Evolutionary conservation across 2,329 filamentous ascomycete species (phyloP).

Genomic region (Aspergillus arachidicola): DNA sequence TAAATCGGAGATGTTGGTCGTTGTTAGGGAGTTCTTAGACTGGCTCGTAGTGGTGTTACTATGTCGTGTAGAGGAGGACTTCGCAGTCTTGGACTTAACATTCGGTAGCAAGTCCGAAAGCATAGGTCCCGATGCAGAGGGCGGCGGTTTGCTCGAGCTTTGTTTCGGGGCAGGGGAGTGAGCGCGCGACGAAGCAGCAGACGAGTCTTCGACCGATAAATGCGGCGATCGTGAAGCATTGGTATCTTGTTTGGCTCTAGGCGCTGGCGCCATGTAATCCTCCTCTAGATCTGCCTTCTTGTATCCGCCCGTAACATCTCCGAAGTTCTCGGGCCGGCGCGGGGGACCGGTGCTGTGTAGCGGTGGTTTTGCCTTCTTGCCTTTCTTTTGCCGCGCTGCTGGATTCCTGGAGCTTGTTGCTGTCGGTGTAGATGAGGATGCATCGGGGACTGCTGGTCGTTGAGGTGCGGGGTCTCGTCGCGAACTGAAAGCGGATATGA

Average conservation of each 20-base stretch:
- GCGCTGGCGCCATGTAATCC: conserved; percentile 68
- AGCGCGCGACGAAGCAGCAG: conserved; percentile 50
- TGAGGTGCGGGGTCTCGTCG: conserved; percentile 46
- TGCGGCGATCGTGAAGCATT: background rate
- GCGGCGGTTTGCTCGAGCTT: conserved; percentile 51
- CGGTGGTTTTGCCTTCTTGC: conserved; percentile 61
- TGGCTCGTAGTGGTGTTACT: conserved; percentile 70
- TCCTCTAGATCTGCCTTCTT: conserved; percentile 70
- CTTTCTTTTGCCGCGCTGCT: conserved; percentile 32
- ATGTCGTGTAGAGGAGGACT: conserved; percentile 71
- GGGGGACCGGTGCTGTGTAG: conserved; percentile 65
- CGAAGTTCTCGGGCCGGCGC: conserved; percentile 65
- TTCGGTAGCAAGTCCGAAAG: conserved; percentile 74
- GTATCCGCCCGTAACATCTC: conserved; percentile 70
- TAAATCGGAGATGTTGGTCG: conserved; percentile 58
- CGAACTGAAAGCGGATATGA: conserved; percentile 75
- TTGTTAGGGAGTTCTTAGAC: conserved; percentile 53
- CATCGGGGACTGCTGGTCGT: background rate
- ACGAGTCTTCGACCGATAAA: conserved; percentile 29
- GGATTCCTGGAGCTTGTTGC: background rate
- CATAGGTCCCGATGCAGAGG: conserved; percentile 73
- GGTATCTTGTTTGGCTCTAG: conserved; percentile 41
- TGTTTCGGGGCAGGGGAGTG: conserved; percentile 39
- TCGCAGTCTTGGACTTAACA: conserved; percentile 60
- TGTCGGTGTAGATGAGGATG: background rate